phyloP scores from a whole-genome alignment of 768 basidiomycete genomes.

The Termitomyces sp. region DNA sequence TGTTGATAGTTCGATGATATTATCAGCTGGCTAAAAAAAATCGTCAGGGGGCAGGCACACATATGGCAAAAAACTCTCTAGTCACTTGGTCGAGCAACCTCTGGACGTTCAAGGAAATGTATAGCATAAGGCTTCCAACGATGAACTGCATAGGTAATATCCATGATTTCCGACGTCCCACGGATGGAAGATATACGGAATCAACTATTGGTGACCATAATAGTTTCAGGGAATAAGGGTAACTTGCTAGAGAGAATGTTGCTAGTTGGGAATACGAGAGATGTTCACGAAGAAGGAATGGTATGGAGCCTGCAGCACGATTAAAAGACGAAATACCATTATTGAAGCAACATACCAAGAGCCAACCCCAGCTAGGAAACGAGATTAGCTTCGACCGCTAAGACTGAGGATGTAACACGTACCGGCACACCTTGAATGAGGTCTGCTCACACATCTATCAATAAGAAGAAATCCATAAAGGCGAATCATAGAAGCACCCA shows the following conservation, averaged over 20 bases:
- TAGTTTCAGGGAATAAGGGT: conserved; percentile 95
- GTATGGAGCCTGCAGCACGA: conserved; percentile 69
- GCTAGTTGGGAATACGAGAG: conserved; percentile 96
- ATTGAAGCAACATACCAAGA: conserved; percentile 47
- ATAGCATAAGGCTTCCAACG: conserved; percentile 79
- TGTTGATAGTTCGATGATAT: conserved; percentile 71
- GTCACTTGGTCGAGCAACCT: conserved; percentile 73
- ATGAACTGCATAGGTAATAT: conserved; percentile 96
- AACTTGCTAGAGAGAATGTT: conserved; percentile 87
- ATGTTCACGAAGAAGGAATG: conserved; percentile 92
- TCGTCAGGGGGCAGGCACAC: conserved; percentile 9
- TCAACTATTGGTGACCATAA: conserved; percentile 98
- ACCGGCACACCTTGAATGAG: conserved; percentile 90
- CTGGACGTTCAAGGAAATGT: conserved; percentile 69
- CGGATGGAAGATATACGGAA: conserved; percentile 69
- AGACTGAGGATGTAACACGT: conserved; percentile 23
- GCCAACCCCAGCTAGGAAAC: conserved; percentile 72
- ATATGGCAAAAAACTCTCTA: conserved; percentile 4
- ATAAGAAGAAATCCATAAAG: conserved; percentile 1
- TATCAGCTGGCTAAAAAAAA: conserved; percentile 62
- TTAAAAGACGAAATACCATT: neutral
- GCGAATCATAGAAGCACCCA: conserved; percentile 34
- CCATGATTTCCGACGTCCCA: conserved; percentile 98
- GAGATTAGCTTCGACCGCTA: conserved; percentile 5
- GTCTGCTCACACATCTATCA: conserved; percentile 32